These are phyloP conservation scores for Boletus patriciae DNA, from an alignment of 768 basidiomycete species.

Conservation along the genomic window DNA sequence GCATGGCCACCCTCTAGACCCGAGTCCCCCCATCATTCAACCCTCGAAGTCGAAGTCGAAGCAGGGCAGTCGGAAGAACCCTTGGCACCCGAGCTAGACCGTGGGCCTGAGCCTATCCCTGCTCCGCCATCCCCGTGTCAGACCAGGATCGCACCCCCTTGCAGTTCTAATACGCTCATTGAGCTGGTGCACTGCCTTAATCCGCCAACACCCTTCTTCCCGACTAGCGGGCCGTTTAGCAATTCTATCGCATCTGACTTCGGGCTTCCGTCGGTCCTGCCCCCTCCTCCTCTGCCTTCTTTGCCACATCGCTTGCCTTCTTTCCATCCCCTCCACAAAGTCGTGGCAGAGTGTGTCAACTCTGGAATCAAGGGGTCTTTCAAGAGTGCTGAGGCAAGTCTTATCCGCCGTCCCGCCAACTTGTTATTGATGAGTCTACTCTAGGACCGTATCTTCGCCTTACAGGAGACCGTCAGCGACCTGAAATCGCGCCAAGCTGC, in stretches of 20 bases:
- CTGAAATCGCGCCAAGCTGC: conserved; percentile 25
- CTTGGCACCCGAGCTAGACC: neutral
- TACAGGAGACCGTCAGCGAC: conserved; percentile 22
- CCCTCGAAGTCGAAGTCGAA: conserved; percentile 18
- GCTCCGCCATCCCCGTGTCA: conserved; percentile 3
- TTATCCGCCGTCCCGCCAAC: neutral
- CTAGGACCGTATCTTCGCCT: conserved; percentile 25
- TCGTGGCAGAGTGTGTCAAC: conserved; percentile 20
- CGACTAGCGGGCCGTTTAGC: conserved; percentile 19
- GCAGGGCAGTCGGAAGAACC: conserved; percentile 7
- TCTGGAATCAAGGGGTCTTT: conserved; percentile 25
- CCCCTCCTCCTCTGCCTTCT: conserved; percentile 1
- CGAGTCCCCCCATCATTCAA: conserved; percentile 29
- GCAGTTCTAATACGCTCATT: conserved; percentile 3
- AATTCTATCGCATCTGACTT: conserved; percentile 20
- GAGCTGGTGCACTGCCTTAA: conserved; percentile 23
- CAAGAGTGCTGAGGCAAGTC: conserved; percentile 23
- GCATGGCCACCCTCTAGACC: conserved; percentile 44
- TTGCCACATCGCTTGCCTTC: conserved; percentile 11
- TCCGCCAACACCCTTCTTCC: conserved; percentile 19
- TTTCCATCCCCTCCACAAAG: conserved; percentile 16
- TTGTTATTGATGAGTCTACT: neutral
- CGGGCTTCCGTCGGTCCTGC: conserved; percentile 17
- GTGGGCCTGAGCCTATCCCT: conserved; percentile 6
- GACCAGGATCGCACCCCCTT: conserved; percentile 15